Percentiles rank a stretch among this genome's conserved stretches.
Conservation (phyloP, 495 filamentous ascomycete species). For the Geopyxis carbonaria region DNA sequence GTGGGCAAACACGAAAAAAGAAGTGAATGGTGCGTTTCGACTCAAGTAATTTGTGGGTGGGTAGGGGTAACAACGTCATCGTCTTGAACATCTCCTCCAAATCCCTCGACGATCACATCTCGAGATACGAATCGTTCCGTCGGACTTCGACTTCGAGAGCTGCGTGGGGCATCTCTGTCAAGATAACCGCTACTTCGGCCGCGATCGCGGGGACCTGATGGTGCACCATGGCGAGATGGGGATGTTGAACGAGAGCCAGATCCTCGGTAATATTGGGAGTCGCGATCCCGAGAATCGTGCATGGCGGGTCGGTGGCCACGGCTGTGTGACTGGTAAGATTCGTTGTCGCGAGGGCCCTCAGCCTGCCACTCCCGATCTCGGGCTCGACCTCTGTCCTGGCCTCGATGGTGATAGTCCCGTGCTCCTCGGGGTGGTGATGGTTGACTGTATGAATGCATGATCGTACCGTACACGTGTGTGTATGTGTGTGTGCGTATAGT, state of each 20-base stretch:
- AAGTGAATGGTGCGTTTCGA: constrained; percentile 3
- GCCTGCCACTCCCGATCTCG: no score
- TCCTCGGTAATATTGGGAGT: constrained; percentile 13
- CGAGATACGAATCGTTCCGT: constrained; percentile 20
- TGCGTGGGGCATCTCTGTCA: constrained; percentile 19
- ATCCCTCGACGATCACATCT: constrained; percentile 25
- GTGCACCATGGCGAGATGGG: constrained; percentile 15
- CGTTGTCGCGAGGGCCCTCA: constrained; percentile 2
- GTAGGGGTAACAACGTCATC: constrained; percentile 27
- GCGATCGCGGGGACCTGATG: constrained; percentile 16
- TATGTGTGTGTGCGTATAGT: no score
- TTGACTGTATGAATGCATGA: constrained; percentile 18
- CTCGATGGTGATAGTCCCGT: constrained; percentile 5
- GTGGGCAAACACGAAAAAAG: constrained; percentile 9
- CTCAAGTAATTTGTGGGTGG: constrained; percentile 16
- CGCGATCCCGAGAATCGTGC: not conserved
- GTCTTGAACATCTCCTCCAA: constrained; percentile 24
- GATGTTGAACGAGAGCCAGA: constrained; percentile 3
- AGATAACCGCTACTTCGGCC: constrained; percentile 18
- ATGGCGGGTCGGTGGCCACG: constrained; percentile 6
- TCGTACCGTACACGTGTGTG: no score
- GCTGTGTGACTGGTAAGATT: constrained; percentile 11
- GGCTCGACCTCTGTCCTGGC: constrained; percentile 10
- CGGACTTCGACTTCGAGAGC: constrained; percentile 19
- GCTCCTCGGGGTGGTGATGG: constrained; percentile 7